Evolutionary conservation across 352 stramenopile species (phyloP).

Genomic region (Peronospora farinosa): DNA sequence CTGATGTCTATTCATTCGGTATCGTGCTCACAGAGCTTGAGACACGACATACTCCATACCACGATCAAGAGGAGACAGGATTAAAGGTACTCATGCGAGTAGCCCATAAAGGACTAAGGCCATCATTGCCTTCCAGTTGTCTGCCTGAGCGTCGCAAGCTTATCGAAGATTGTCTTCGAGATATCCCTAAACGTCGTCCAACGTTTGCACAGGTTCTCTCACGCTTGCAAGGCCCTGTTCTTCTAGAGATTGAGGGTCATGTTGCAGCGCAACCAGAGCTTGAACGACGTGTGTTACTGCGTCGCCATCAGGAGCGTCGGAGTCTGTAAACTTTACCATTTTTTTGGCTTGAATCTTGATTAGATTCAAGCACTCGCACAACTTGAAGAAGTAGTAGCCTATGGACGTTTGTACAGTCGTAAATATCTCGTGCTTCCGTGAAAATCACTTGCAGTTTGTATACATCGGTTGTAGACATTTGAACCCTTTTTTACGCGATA

Average conservation of each 20-base stretch:
- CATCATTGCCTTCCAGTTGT: slow-evolving; percentile 59
- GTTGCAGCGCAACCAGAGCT: slow-evolving; percentile 33
- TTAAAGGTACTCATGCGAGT: slow-evolving; percentile 80
- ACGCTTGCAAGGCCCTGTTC: slow-evolving; percentile 69
- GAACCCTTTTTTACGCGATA: too few relatives aligned
- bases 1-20: slow-evolving; percentile 86
- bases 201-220: slow-evolving; percentile 70
- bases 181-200: slow-evolving; percentile 47
- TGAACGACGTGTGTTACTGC: slow-evolving; percentile 32
- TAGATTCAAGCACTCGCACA: too few relatives aligned
- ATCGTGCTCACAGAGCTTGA: slow-evolving; percentile 86
- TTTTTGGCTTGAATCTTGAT: too few relatives aligned
- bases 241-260: slow-evolving; percentile 69
- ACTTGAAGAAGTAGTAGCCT: too few relatives aligned
- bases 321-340: slow-evolving; percentile 20
- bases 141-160: slow-evolving; percentile 51
- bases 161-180: slow-evolving; percentile 69
- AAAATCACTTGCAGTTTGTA: too few relatives aligned
- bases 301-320: slow-evolving; percentile 29
- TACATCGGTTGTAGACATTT: too few relatives aligned
- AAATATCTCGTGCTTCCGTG: too few relatives aligned
- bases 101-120: slow-evolving; percentile 60
- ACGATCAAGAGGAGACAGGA: slow-evolving; percentile 64
- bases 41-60: slow-evolving; percentile 74
- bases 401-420: too few relatives aligned